Conservation (phyloP, 208 protist species). For the Trypanosomatidae sp. region DNA sequence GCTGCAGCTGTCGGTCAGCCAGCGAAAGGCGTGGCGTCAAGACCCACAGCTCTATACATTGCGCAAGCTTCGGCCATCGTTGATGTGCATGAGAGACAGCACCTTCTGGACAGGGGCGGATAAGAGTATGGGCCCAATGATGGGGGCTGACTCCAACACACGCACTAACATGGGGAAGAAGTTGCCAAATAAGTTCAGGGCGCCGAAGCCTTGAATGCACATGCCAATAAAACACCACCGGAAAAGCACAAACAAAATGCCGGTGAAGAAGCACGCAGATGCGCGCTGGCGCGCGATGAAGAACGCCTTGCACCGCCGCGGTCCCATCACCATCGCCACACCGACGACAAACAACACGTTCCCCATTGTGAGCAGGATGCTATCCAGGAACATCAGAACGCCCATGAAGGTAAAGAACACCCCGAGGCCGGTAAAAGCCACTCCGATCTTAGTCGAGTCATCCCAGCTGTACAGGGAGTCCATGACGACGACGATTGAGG, state of each 20-base stretch:
- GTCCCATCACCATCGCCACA: conserved; percentile 87
- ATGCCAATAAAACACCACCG: conserved; percentile 84
- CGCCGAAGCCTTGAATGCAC: conserved; percentile 82
- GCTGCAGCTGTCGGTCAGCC: background rate
- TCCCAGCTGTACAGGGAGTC: conserved; percentile 90
- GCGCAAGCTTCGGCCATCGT: conserved; percentile 36
- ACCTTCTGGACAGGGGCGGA: conserved; percentile 60
- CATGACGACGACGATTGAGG: conserved; percentile 30
- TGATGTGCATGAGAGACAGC: conserved; percentile 40
- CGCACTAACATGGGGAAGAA: conserved; percentile 89
- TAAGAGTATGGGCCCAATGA: conserved; percentile 79
- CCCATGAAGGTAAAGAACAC: conserved; percentile 83
- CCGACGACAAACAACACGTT: conserved; percentile 89
- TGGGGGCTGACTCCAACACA: conserved; percentile 82
- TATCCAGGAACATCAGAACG: conserved; percentile 81
- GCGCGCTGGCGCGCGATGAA: conserved; percentile 77
- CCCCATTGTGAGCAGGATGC: conserved; percentile 87
- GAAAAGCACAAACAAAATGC: conserved; percentile 79
- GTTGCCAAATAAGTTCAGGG: conserved; percentile 91
- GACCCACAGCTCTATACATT: conserved; percentile 52
- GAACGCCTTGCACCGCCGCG: conserved; percentile 67
- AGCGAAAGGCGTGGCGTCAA: background rate
- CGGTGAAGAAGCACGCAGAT: conserved; percentile 85
- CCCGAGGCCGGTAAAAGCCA: conserved; percentile 80
- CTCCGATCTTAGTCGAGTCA: conserved; percentile 89